Conservation (phyloP, 768 basidiomycete genomes). For the Epithele typhae region DNA sequence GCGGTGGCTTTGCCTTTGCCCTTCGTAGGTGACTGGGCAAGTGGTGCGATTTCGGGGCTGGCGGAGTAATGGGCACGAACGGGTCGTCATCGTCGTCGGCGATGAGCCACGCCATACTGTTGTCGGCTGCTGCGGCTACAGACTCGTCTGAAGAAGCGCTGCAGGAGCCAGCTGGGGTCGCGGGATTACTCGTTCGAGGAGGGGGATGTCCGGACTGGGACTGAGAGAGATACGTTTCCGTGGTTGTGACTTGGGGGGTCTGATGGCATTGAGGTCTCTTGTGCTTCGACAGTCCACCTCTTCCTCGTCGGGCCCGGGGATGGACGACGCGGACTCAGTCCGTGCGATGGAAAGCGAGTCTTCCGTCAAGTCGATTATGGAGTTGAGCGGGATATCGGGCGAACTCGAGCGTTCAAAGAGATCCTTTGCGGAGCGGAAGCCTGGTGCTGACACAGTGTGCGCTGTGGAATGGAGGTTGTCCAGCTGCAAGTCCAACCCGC, state of each 20-base stretch:
- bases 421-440: background rate
- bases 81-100: slow-evolving; percentile 62
- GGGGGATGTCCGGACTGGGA: slow-evolving; percentile 4
- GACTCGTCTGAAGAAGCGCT: slow-evolving; percentile 11
- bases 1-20: no score
- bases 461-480: background rate
- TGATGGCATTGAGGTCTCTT: background rate
- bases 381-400: slow-evolving; percentile 18
- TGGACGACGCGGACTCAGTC: no score
- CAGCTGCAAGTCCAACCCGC: slow-evolving; percentile 24
- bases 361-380: no score
- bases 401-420: slow-evolving; percentile 16
- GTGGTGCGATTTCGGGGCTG: background rate
- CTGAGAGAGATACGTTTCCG: background rate
- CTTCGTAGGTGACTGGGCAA: no score
- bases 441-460: background rate
- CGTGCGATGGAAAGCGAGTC: no score
- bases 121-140: slow-evolving; percentile 11
- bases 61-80: slow-evolving; percentile 40
- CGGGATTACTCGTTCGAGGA: slow-evolving; percentile 9
- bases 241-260: slow-evolving; percentile 3
- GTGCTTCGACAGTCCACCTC: background rate
- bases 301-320: no score
- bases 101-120: slow-evolving; percentile 62
- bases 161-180: slow-evolving; percentile 12